Percentiles rank a stretch among this genome's conserved stretches.
These are phyloP conservation scores for Hymenoscyphus repandus DNA, from an alignment of 2,329 filamentous ascomycete genomes.

Conservation along the genomic window DNA sequence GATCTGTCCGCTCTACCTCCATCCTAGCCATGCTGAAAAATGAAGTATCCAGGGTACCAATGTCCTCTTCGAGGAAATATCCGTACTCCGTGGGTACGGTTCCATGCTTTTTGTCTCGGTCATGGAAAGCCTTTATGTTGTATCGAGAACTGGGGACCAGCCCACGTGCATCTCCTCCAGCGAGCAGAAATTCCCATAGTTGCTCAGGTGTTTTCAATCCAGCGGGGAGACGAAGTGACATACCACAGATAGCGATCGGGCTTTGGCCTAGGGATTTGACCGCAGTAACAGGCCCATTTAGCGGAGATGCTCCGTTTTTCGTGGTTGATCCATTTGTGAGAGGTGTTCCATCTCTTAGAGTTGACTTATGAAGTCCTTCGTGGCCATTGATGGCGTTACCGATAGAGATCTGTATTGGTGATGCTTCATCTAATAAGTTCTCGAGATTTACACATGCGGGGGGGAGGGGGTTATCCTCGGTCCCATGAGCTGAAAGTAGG, in stretches of 20 bases:
- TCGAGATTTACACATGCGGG: too few relatives aligned
- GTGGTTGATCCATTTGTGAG: too few relatives aligned
- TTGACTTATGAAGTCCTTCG: too few relatives aligned
- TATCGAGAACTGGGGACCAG: conserved; percentile 7
- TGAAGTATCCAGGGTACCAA: conserved; percentile 10
- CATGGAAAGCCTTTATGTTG: conserved; percentile 13
- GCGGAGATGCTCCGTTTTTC: too few relatives aligned
- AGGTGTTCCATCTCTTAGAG: too few relatives aligned
- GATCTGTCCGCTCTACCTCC: conserved; percentile 19
- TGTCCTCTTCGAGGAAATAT: conserved; percentile 15
- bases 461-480: too few relatives aligned
- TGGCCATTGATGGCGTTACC: too few relatives aligned
- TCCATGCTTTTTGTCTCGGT: neutral
- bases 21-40: conserved; percentile 14
- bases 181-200: conserved; percentile 10
- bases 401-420: too few relatives aligned
- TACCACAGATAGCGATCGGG: conserved; percentile 14
- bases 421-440: too few relatives aligned
- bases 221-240: conserved; percentile 31
- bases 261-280: too few relatives aligned
- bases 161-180: conserved; percentile 3
- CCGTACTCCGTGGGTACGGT: conserved; percentile 7
- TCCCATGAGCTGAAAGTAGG: too few relatives aligned
- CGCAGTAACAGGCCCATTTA: too few relatives aligned
- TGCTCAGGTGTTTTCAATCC: conserved; percentile 4